Percentiles rank a stretch among this genome's conserved stretches.
phyloP scores from a whole-genome alignment of 2,329 filamentous ascomycete species.

The Aspergillus melleus region DNA sequence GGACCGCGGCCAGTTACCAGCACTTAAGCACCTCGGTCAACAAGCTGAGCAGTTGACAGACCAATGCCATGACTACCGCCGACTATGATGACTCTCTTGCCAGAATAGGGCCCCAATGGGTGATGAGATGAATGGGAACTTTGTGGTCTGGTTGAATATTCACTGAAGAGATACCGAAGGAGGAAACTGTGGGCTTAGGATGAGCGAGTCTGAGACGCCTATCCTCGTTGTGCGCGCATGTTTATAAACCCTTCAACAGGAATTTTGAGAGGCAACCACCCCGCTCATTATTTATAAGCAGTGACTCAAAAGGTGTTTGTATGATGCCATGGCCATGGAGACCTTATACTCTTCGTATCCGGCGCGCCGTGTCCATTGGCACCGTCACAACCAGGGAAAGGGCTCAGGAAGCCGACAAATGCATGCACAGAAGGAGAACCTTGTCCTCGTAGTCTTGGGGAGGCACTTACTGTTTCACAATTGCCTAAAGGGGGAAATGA shows the following conservation, averaged over 20 bases:
- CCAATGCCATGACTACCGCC: constrained; percentile 17
- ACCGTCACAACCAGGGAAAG: too few relatives aligned
- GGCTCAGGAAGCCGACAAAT: not conserved
- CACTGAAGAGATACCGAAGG: too few relatives aligned
- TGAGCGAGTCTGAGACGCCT: not conserved
- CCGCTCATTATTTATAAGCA: not conserved
- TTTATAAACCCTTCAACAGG: not conserved
- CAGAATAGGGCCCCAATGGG: constrained; percentile 2
- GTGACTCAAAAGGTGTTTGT: not conserved
- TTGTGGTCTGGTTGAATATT: too few relatives aligned
- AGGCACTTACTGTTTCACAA: too few relatives aligned
- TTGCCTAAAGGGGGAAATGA: too few relatives aligned
- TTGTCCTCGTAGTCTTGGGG: too few relatives aligned
- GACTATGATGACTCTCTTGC: constrained; percentile 10
- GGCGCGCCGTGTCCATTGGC: not conserved
- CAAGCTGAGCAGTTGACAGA: constrained; percentile 12
- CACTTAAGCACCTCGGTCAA: constrained; percentile 5
- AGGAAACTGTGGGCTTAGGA: not conserved
- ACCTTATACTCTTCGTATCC: not conserved
- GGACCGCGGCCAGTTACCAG: constrained; percentile 14
- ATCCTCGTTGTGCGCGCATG: not conserved
- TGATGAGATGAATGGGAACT: not conserved
- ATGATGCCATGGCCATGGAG: not conserved
- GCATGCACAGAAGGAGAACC: not conserved
- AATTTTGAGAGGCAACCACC: not conserved